Conservation (phyloP, 257 asterid genomes). For the Eucommia ulmoides region DNA sequence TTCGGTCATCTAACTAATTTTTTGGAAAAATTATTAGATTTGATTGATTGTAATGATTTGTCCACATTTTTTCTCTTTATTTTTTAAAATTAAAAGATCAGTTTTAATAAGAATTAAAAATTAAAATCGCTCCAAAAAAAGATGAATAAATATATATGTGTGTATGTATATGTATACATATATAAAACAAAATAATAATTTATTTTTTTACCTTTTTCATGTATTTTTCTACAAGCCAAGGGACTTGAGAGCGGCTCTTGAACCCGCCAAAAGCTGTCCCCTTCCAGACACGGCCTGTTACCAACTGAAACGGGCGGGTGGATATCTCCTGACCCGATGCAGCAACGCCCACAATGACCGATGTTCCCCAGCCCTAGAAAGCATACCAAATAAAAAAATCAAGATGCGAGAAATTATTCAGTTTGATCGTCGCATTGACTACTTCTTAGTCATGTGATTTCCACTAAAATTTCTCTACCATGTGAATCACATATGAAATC, state of each 20-base stretch:
- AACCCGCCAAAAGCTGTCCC: conserved; percentile 98
- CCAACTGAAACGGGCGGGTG: conserved; percentile 95
- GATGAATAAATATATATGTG: too few species aligned
- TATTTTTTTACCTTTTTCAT: conserved; percentile 54
- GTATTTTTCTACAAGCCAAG: conserved; percentile 91
- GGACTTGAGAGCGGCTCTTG: conserved; percentile 96
- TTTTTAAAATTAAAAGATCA: too few species aligned
- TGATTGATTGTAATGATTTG: too few species aligned
- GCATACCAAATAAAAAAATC: background rate
- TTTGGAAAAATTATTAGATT: too few species aligned
- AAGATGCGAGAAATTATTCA: background rate
- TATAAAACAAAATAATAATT: background rate
- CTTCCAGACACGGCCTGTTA: conserved; percentile 99
- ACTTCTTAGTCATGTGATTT: too few species aligned
- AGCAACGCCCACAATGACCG: conserved; percentile 99
- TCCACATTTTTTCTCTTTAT: too few species aligned
- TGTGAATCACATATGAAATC: too few species aligned
- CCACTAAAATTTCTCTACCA: too few species aligned
- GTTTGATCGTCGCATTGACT: too few species aligned
- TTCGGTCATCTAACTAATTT: too few species aligned
- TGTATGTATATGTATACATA: background rate
- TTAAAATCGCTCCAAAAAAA: too few species aligned
- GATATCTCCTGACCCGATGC: conserved; percentile 99
- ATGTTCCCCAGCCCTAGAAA: conserved; percentile 93
- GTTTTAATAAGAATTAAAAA: too few species aligned